Conservation (phyloP, 768 basidiomycete genomes). For the Mycena vitilis region DNA sequence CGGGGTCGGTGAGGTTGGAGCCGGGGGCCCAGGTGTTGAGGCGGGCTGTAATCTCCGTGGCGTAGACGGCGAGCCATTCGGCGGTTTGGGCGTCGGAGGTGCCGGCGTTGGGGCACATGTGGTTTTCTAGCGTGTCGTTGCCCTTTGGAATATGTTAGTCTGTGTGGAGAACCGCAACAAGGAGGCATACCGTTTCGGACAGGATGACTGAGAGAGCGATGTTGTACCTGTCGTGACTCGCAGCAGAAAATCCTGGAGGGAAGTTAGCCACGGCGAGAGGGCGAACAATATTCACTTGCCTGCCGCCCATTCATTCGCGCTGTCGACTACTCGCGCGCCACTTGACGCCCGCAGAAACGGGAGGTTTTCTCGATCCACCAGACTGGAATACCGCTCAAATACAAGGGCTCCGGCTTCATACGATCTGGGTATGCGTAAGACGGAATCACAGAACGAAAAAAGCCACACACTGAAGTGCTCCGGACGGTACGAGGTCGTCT, state of each 20-base stretch:
- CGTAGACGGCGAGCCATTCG: constrained; percentile 69
- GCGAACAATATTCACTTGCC: constrained; percentile 51
- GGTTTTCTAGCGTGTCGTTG: constrained; percentile 78
- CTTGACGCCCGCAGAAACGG: constrained; percentile 66
- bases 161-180: too few species aligned
- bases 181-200: constrained; percentile 57
- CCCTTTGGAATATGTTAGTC: constrained; percentile 43
- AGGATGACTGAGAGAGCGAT: constrained; percentile 69
- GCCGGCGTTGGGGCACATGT: constrained; percentile 71
- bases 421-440: constrained; percentile 41
- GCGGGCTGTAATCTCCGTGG: constrained; percentile 64
- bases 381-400: constrained; percentile 54
- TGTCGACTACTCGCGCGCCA: constrained; percentile 69
- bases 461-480: too few species aligned
- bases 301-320: constrained; percentile 77
- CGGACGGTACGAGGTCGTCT: constrained; percentile 67
- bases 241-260: constrained; percentile 67
- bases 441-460: too few species aligned
- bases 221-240: constrained; percentile 57
- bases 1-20: constrained; percentile 64
- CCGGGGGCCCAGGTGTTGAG: constrained; percentile 73
- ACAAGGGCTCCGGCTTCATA: constrained; percentile 50
- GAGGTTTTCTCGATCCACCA: constrained; percentile 49
- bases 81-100: constrained; percentile 55
- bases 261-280: not conserved